Evolutionary conservation across 1,284 basidiomycete species (phyloP).

Genomic region (Ganoderma resinaceum): DNA sequence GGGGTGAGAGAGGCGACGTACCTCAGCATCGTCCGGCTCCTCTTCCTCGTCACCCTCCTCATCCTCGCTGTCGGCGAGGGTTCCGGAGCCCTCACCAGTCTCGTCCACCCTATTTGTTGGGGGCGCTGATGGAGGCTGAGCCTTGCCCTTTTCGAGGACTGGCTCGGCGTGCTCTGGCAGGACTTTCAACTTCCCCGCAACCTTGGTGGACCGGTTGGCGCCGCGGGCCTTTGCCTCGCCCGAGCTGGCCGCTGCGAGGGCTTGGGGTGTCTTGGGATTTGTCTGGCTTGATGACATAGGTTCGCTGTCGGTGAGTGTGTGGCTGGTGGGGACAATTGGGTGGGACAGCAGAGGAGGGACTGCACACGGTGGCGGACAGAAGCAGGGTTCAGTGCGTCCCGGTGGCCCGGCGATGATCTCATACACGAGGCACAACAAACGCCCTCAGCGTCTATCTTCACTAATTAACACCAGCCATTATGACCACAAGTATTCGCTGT

Average conservation of each 20-base stretch:
- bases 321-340: not conserved
- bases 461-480: conserved; percentile 16
- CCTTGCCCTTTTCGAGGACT: conserved; percentile 40
- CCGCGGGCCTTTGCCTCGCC: conserved; percentile 65
- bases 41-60: conserved; percentile 82
- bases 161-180: conserved; percentile 90
- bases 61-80: conserved; percentile 72
- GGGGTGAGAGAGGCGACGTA: conserved; percentile 39
- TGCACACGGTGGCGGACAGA: conserved; percentile 14
- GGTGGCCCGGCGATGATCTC: conserved; percentile 23
- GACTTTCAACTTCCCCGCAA: conserved; percentile 89
- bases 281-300: conserved; percentile 35
- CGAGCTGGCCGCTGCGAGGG: conserved; percentile 14
- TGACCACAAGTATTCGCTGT: conserved; percentile 1
- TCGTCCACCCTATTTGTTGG: conserved; percentile 47
- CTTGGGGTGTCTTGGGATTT: conserved; percentile 20
- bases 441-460: conserved; percentile 7
- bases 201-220: conserved; percentile 87
- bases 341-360: not conserved
- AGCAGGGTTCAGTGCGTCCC: conserved; percentile 11
- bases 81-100: conserved; percentile 48
- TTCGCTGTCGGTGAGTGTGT: not conserved
- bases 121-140: conserved; percentile 37
- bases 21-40: conserved; percentile 68
- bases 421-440: conserved; percentile 9